Percentiles rank a stretch among this genome's conserved stretches.
These are phyloP conservation scores for Sporothrix pallida DNA, from an alignment of 2,329 filamentous ascomycete genomes.

Conservation along the genomic window DNA sequence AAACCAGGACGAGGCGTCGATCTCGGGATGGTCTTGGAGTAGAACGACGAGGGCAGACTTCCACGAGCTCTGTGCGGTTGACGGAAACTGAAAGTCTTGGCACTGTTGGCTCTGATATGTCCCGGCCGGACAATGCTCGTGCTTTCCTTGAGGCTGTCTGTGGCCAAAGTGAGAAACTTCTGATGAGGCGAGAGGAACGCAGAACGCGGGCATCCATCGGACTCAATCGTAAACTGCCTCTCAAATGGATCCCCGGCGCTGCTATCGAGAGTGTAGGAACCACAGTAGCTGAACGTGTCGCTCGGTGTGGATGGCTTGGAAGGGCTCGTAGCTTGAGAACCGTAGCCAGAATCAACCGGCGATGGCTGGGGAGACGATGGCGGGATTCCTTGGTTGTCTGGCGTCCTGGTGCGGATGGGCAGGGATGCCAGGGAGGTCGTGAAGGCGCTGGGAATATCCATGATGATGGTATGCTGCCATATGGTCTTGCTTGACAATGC, in stretches of 20 bases:
- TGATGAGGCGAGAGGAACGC: conserved; percentile 12
- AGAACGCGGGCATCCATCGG: conserved; percentile 2
- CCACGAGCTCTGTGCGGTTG: conserved; percentile 7
- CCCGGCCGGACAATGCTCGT: neutral
- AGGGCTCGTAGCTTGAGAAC: conserved; percentile 34
- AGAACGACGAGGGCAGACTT: conserved; percentile 34
- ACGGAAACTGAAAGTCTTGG: conserved; percentile 28
- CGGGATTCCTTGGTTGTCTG: neutral
- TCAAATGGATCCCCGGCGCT: conserved; percentile 19
- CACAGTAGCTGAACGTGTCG: neutral
- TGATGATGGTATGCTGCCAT: neutral
- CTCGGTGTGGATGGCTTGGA: neutral
- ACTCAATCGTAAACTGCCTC: neutral
- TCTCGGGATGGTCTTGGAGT: conserved; percentile 29
- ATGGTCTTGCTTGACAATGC: neutral
- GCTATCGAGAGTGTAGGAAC: conserved; percentile 34
- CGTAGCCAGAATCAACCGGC: conserved; percentile 38
- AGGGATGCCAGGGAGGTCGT: neutral
- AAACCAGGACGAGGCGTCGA: conserved; percentile 37
- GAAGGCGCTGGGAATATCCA: conserved; percentile 20
- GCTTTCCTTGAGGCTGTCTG: conserved; percentile 10
- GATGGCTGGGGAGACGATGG: neutral
- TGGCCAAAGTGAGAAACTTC: neutral
- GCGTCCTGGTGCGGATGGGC: conserved; percentile 16
- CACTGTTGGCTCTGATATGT: neutral